A percentile compares a stretch with the other conserved stretches of the same genome.
These are phyloP conservation scores for Malbranchea zuffiana DNA, from an alignment of 2,329 filamentous ascomycete genomes.

Conservation along the genomic window DNA sequence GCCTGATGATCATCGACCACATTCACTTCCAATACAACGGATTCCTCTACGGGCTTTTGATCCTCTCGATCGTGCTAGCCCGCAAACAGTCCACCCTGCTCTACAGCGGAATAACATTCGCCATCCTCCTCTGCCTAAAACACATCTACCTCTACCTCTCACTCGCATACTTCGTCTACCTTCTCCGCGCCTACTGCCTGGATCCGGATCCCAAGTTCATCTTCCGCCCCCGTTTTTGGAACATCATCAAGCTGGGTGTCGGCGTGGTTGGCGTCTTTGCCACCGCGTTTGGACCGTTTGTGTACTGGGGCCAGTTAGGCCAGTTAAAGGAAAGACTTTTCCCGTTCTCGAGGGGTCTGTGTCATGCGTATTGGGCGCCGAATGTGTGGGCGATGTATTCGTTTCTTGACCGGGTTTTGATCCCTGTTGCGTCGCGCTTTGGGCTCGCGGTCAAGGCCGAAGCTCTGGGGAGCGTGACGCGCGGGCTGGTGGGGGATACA, in stretches of 20 bases:
- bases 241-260: conserved; percentile 70
- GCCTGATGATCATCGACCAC: conserved; percentile 92
- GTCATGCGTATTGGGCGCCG: conserved; percentile 96
- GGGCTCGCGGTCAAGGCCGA: conserved; percentile 61
- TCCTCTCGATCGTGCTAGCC: conserved; percentile 75
- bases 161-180: conserved; percentile 87
- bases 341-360: conserved; percentile 84
- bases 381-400: conserved; percentile 98
- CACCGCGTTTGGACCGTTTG: conserved; percentile 83
- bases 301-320: conserved; percentile 64
- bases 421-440: conserved; percentile 72
- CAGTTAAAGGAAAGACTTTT: conserved; percentile 80
- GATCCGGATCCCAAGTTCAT: conserved; percentile 65
- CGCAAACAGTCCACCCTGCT: conserved; percentile 64
- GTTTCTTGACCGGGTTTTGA: conserved; percentile 72
- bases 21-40: conserved; percentile 99
- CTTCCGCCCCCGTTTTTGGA: conserved; percentile 63
- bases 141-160: conserved; percentile 97
- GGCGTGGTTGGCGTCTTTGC: conserved; percentile 62
- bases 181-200: conserved; percentile 82
- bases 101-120: conserved; percentile 71
- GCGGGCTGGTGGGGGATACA: conserved; percentile 86
- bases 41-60: conserved; percentile 81
- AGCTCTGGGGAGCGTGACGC: conserved; percentile 78
- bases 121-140: conserved; percentile 80